Evolutionary conservation across 306 rosid species (phyloP).

Genomic region (Rosa persica): DNA sequence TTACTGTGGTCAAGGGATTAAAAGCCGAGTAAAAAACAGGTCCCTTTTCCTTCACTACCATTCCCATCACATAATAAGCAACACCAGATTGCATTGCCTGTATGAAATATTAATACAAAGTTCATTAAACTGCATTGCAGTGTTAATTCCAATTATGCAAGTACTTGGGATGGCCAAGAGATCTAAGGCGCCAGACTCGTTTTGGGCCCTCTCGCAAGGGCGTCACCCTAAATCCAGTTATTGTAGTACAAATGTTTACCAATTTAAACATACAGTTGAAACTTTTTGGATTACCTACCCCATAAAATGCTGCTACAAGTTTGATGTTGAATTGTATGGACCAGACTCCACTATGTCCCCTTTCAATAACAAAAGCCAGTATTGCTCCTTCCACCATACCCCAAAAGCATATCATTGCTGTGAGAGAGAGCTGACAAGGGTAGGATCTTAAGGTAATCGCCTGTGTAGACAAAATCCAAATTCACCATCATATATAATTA

Average conservation of each 20-base stretch:
- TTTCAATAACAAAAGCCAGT: conserved; percentile 34
- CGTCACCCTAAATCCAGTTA: neutral
- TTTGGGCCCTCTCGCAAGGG: neutral
- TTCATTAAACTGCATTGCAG: neutral
- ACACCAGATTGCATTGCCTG: conserved; percentile 43
- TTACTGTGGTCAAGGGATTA: conserved; percentile 40
- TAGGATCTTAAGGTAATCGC: conserved; percentile 41
- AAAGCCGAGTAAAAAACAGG: conserved; percentile 49
- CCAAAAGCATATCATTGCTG: conserved; percentile 41
- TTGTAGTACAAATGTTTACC: neutral
- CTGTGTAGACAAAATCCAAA: conserved; percentile 13
- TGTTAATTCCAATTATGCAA: neutral
- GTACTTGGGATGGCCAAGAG: neutral
- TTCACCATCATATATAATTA: neutral
- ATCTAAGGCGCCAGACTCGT: no score
- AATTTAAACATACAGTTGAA: neutral
- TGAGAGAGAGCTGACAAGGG: conserved; percentile 44
- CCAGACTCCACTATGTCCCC: conserved; percentile 32
- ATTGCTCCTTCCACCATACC: conserved; percentile 36
- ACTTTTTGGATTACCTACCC: conserved; percentile 23
- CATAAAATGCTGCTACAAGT: conserved; percentile 35
- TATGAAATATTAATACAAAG: neutral
- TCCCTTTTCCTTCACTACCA: conserved; percentile 39
- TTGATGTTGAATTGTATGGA: conserved; percentile 32
- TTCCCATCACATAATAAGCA: conserved; percentile 34